Base-by-base conservation (phyloP, 768 basidiomycete genomes). In the Russula ochroleuca region DNA sequence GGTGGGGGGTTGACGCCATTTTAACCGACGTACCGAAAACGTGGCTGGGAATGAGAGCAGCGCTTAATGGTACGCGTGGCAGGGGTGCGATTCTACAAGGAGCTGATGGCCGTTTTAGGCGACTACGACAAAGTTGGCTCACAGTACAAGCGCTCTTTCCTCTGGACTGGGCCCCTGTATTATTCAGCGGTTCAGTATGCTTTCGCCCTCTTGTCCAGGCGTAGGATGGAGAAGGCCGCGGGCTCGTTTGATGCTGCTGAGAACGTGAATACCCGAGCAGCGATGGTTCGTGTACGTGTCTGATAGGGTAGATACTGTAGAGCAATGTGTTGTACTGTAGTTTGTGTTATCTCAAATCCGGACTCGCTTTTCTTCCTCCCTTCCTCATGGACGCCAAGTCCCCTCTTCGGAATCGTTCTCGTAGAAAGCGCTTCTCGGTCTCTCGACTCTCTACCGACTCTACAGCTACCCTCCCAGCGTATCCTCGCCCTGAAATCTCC, bases 391-490 rank as follows among this genome's bases (percentile, higher is more conserved):
- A 61, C 1, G 9, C 37, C 10, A 64, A 64, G 17, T 59, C 47
- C 17, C 40, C 57, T 61, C 64, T 73, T 19, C 68, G 69, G 35
- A 67, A 63, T 48, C 70, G 73, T 28, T 54, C 52, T 8, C 84
- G 86, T 69, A 79, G 81, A 70, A 86, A 83, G 71, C 84, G 84
- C 37, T 68, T 78, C 52, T 86, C 88, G 10, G 72, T 78, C 13
- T 75, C 83, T 33, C 79, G 81, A 25, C 76, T 86, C 49, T 89
- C 88, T 37, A 81, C 85, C 17, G 87, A 89, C 72, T 84, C 86
- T 0, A 81, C 85, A 0, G 75, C 81, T 21, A 81, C 84, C 9
- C 79, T 89, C 15, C 88, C 88, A 8, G 82, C 83, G 63, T 90
- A 90, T 74, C 80, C 78, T 2, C 75, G 68, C 52, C 53, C 67